phyloP scores from a whole-genome alignment of 805 yeast species.

The Candida sakaeoensis region DNA sequence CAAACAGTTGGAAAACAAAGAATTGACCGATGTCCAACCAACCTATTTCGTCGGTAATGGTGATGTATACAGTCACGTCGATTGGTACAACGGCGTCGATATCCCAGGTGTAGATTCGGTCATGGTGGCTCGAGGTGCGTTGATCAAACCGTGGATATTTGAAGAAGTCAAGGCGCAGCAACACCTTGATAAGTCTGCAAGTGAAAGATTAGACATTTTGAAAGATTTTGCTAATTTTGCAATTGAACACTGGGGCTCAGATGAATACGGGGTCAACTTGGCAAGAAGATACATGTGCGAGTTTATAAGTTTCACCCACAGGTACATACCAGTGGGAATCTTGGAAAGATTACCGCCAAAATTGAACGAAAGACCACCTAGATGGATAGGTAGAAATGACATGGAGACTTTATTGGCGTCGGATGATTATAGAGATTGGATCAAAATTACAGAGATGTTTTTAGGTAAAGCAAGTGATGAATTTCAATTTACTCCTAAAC shows the following conservation, averaged over 20 bases:
- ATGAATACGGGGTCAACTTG: conserved; percentile 85
- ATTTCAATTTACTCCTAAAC: conserved; percentile 87
- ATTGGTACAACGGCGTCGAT: conserved; percentile 73
- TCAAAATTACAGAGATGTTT: conserved; percentile 91
- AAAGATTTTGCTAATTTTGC: conserved; percentile 73
- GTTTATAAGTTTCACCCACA: conserved; percentile 86
- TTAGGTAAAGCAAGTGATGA: conserved; percentile 77
- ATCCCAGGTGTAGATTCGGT: conserved; percentile 81
- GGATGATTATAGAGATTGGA: conserved; percentile 88
- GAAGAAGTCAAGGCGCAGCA: conserved; percentile 91
- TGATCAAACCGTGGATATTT: conserved; percentile 98
- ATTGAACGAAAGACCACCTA: conserved; percentile 89
- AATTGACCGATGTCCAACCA: conserved; percentile 50
- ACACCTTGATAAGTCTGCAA: conserved; percentile 84
- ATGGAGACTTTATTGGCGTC: conserved; percentile 87
- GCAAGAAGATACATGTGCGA: conserved; percentile 92
- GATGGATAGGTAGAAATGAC: conserved; percentile 90
- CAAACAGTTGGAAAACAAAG: conserved; percentile 57
- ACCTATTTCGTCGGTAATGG: conserved; percentile 94
- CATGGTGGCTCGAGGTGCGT: conserved; percentile 97
- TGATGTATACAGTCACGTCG: conserved; percentile 81
- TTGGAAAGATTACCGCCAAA: conserved; percentile 85
- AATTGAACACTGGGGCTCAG: conserved; percentile 96
- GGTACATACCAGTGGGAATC: conserved; percentile 93
- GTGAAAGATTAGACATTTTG: conserved; percentile 79